Evolutionary conservation across 768 basidiomycete species (phyloP), one percentile per base, ranked within the genome.

Genomic region (Collybia sordida): DNA sequence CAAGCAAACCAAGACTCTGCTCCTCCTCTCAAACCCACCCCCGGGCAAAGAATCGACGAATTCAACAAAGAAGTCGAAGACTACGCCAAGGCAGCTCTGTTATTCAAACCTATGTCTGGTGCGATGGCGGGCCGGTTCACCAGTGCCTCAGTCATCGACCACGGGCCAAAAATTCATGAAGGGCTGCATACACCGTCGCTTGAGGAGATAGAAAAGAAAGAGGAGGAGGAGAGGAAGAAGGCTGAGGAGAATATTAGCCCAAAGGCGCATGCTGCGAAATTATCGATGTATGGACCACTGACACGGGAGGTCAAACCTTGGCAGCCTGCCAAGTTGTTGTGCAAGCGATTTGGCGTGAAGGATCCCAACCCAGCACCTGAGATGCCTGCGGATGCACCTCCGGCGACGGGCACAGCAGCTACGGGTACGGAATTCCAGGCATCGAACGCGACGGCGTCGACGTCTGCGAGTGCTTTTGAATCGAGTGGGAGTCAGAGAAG

Each of bases 91-190:
- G 79, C 93, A 0, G 96, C 96, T 0, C 70, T 79, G 21, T 81
- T 98, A 23, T 98, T 98, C 73, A 93, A 93, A 59, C 97, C 97
- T 0, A 82, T 95, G 56, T 81, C 85, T 0, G 91, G 88, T 2
- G 91, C 92, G 14, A 98, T 98, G 91, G 93, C 93, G 0, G 88
- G 85, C 18, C 80, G 96, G n/a, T 98, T 98, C 67, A 93, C 89
- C 4, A 88, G 82, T 49, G 90, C 91, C 0, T 79, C 80, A 0
- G 75, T 85, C 12, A 68, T 90, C n/a, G 90, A 92, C 22, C 63
- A 68, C 4, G 86, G 80, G 0, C 80, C 86, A 4, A 76, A 80
- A 48, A 64, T 82, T 11, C 60, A 81, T 24, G 88, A 86, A 62
- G 91, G 91, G 1, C 62, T 93, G 42, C 81, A 89, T 56, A 80